phyloP scores from a whole-genome alignment of 106 monocot species.

The Phalaenopsis equestris region DNA sequence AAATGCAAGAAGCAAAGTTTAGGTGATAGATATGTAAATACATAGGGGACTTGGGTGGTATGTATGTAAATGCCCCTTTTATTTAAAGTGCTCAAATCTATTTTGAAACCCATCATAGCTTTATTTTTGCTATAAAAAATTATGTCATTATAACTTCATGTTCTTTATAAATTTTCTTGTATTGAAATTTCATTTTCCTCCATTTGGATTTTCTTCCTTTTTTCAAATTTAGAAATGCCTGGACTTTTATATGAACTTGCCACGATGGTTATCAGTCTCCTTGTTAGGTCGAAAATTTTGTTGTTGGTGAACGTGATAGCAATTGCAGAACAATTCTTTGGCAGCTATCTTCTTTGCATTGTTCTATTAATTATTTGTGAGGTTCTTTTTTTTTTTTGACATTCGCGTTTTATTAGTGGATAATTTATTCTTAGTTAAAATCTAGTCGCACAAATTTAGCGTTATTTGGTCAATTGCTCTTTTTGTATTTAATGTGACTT shows the following conservation, averaged over 20 bases:
- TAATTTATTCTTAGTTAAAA: neutral
- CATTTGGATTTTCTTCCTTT: neutral
- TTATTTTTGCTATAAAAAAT: neutral
- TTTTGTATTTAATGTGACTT: neutral
- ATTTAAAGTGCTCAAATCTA: neutral
- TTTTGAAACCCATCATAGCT: neutral
- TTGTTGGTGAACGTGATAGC: neutral
- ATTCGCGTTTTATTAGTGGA: neutral
- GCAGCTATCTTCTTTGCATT: neutral
- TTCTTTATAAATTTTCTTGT: neutral
- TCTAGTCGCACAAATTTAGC: neutral
- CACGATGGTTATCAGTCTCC: neutral
- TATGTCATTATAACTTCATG: too few species aligned
- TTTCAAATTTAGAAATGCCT: neutral
- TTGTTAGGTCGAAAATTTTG: neutral
- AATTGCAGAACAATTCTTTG: neutral
- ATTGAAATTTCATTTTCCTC: neutral
- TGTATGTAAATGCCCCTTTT: too few species aligned
- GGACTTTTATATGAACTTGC: neutral
- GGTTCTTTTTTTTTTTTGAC: neutral
- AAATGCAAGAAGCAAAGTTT: too few species aligned
- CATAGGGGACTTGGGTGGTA: too few species aligned
- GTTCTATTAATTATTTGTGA: neutral
- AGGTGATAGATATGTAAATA: too few species aligned
- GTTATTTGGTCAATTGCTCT: neutral